Evolutionary conservation across 352 stramenopile genomes (phyloP).

Genomic region (Globisporangium polare): DNA sequence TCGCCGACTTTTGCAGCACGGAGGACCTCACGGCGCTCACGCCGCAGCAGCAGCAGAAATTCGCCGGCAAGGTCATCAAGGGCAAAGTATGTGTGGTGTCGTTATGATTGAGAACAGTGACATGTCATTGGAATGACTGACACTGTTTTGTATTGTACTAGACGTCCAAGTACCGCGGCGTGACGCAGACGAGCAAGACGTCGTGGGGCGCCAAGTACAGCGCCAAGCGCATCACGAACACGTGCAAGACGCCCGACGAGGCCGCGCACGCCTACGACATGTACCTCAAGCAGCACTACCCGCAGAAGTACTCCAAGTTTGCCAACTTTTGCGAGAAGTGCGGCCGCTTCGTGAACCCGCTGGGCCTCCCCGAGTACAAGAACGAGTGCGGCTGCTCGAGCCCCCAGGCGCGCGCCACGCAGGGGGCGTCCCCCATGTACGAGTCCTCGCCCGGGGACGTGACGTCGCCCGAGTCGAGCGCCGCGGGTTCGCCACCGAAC

Average conservation of each 20-base stretch:
- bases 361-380: constrained; percentile 64
- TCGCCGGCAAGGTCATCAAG: constrained; percentile 76
- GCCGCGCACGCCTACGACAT: constrained; percentile 77
- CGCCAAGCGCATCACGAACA: constrained; percentile 86
- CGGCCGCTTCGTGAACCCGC: constrained; percentile 76
- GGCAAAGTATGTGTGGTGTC: constrained; percentile 44
- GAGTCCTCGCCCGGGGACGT: constrained; percentile 20
- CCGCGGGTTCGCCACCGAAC: constrained; percentile 19
- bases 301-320: constrained; percentile 83
- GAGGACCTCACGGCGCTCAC: constrained; percentile 44
- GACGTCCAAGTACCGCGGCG: constrained; percentile 85
- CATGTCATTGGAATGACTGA: not conserved
- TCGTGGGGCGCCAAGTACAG: constrained; percentile 88
- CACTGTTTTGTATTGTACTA: constrained; percentile 12
- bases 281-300: constrained; percentile 80
- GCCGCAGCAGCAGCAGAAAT: constrained; percentile 46
- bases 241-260: constrained; percentile 84
- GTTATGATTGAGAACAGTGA: not conserved
- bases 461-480: constrained; percentile 17
- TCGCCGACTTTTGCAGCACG: constrained; percentile 44
- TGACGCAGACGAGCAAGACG: constrained; percentile 85
- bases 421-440: constrained; percentile 17
- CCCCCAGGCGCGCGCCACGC: not conserved
- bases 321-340: constrained; percentile 85
- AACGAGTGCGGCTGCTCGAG: constrained; percentile 69